Evolutionary conservation across 768 basidiomycete species (phyloP).

Genomic region (Russula vinacea): DNA sequence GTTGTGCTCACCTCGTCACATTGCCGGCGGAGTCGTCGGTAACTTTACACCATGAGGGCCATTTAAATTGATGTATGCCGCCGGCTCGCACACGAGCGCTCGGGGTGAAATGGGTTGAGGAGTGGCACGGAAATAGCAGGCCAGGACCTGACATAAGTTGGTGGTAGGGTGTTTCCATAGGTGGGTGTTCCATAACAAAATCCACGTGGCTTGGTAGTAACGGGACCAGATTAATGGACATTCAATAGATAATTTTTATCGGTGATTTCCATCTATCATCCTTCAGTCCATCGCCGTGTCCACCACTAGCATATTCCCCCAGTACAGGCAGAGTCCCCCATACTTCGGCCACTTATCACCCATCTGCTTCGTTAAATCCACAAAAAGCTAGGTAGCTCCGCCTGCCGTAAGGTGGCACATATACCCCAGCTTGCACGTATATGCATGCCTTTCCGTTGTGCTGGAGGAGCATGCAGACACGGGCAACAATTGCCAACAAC

Average conservation of each 20-base stretch:
- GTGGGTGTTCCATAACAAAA: not conserved
- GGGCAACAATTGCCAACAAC: no score
- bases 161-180: conserved; percentile 2
- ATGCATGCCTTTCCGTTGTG: conserved; percentile 42
- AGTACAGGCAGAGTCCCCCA: conserved; percentile 35
- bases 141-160: conserved; percentile 5
- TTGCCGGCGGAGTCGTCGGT: conserved; percentile 11
- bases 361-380: conserved; percentile 32
- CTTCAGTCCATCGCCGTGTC: conserved; percentile 50
- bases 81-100: not conserved
- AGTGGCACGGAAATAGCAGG: conserved; percentile 8
- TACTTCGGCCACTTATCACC: conserved; percentile 39
- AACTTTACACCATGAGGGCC: not conserved
- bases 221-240: conserved; percentile 1
- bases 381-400: conserved; percentile 42
- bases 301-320: conserved; percentile 60
- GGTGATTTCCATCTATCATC: conserved; percentile 11
- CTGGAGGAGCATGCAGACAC: conserved; percentile 46
- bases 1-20: conserved; percentile 13
- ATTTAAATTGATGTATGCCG: not conserved
- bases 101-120: not conserved
- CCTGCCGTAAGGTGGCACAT: conserved; percentile 47
- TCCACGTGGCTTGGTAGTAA: conserved; percentile 8
- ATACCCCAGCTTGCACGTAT: conserved; percentile 64
- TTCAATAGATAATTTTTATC: conserved; percentile 1